A percentile compares a stretch with the other conserved stretches of the same genome.
Conservation (phyloP, 768 basidiomycete species). For the Trametes elegans region DNA sequence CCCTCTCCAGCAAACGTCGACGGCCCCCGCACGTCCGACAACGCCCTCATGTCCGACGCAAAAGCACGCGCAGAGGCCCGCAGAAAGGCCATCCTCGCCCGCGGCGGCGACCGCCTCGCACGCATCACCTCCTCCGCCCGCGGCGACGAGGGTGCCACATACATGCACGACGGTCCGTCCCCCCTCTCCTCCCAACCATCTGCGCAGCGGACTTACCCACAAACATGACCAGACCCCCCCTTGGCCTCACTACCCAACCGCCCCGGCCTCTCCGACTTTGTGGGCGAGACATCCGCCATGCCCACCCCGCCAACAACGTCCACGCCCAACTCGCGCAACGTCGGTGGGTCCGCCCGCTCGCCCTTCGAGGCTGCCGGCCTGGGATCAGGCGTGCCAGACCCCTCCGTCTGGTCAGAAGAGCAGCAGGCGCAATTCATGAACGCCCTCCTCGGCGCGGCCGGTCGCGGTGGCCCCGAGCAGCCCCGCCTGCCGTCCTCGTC, state of each 20-base stretch:
- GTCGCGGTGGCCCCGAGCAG: constrained; percentile 13
- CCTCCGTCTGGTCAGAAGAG: constrained; percentile 63
- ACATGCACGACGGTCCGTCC: constrained; percentile 48
- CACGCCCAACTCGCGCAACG: constrained; percentile 14
- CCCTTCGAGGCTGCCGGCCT: constrained; percentile 22
- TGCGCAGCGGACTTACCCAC: background rate
- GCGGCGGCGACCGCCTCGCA: constrained; percentile 72
- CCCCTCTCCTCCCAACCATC: background rate
- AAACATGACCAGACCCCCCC: constrained; percentile 36
- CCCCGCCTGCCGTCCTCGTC: constrained; percentile 6
- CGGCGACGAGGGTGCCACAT: constrained; percentile 62
- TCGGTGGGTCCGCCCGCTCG: constrained; percentile 18
- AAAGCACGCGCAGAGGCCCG: constrained; percentile 72
- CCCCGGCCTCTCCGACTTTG: constrained; percentile 33
- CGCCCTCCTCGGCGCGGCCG: constrained; percentile 48
- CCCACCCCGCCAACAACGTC: constrained; percentile 27
- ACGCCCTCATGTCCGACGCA: constrained; percentile 15
- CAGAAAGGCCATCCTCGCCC: constrained; percentile 69
- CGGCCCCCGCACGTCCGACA: background rate
- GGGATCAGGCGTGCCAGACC: constrained; percentile 39
- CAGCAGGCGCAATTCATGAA: constrained; percentile 69
- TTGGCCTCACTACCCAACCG: constrained; percentile 34
- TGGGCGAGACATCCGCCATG: constrained; percentile 36
- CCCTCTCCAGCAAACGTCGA: constrained; percentile 13
- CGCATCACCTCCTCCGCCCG: constrained; percentile 76